Base-by-base conservation (phyloP, 2,329 filamentous ascomycete species). In the Pseudogymnoascus sp. region DNA sequence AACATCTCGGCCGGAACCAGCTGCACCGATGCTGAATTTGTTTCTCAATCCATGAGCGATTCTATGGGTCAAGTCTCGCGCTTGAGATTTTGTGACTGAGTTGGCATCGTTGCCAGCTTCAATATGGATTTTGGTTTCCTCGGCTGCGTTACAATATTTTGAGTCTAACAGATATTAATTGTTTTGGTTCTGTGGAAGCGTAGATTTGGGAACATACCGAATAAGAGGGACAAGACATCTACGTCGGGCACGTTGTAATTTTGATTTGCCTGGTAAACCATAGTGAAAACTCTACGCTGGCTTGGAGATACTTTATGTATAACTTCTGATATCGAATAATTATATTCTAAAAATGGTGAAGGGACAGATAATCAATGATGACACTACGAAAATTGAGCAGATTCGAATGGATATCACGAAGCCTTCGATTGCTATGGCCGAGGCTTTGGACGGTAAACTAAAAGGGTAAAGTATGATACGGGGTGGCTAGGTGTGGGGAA, bases 61-160 rank as follows among this genome's bases (percentile, higher is more conserved):
- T 2, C 77, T 74, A 63, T 80, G 75, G 10, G 79, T 77, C 8
- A 82, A 71, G 9, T 68, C 66, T 4, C 78, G 76, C 2, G 79
- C 74, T 30, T 76, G 72, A 0, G 75, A 71, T 67, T 81, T 84
- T 48, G 78, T 85, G 60, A 86, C 71, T 58, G 69, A 67, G 58
- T 79, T 75, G n/a, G 72, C 72, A 0, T 82, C 79, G 56, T 84
- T 73, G 5, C 76, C 75, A 0, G 84, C 83, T 64, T 84, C 82
- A 39, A 76, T 74, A 67, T 85, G 82, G 2, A 86, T 70, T 2
- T 79, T 66, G 0, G 78, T 80, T 57, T 82, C 74, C 48, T 81
- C 77, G 15, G 75, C 65, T 9, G 71, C 67, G 0, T 62, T 63
- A 37, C 68, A 70, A 3, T 69, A 62, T 30, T 72, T 61, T 8